Evolutionary conservation across 2,329 filamentous ascomycete genomes (phyloP).

Genomic region (Colletotrichum salicis): DNA sequence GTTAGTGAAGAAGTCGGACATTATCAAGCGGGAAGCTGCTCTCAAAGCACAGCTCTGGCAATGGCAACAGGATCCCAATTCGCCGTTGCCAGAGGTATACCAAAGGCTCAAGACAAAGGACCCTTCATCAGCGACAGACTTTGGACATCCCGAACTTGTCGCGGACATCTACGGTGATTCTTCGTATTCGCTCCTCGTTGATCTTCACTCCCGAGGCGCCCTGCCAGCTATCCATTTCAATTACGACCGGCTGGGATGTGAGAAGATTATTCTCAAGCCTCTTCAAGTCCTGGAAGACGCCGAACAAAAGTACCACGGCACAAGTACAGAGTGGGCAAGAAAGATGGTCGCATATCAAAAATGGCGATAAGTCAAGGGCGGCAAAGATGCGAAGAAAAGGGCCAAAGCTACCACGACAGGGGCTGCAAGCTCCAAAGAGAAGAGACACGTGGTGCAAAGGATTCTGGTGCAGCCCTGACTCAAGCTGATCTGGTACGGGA

Average conservation of each 20-base stretch:
- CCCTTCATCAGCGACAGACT: not conserved
- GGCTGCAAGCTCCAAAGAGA: not conserved
- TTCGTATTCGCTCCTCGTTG: conserved; percentile 64
- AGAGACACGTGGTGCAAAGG: conserved; percentile 47
- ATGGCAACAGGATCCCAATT: conserved; percentile 68
- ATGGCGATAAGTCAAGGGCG: conserved; percentile 59
- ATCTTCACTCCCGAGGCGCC: conserved; percentile 71
- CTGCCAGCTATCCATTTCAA: conserved; percentile 82
- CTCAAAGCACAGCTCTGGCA: conserved; percentile 61
- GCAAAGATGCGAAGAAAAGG: conserved; percentile 44
- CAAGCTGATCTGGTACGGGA: conserved; percentile 69
- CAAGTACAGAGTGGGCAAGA: conserved; percentile 68
- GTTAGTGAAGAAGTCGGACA: conserved; percentile 71
- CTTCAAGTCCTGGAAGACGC: conserved; percentile 62
- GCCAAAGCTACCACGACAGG: conserved; percentile 41
- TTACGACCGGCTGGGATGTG: conserved; percentile 75
- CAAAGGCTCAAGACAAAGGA: conserved; percentile 51
- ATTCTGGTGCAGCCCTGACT: conserved; percentile 48
- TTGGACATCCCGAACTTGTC: not conserved
- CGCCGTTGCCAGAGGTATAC: conserved; percentile 56
- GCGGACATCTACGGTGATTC: conserved; percentile 27
- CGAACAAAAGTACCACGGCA: conserved; percentile 55
- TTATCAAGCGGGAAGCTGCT: conserved; percentile 74
- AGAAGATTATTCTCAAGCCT: conserved; percentile 64
- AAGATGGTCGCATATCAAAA: conserved; percentile 68